Evolutionary conservation across 257 asterid genomes (phyloP).

Genomic region (Cinchona pubescens): DNA sequence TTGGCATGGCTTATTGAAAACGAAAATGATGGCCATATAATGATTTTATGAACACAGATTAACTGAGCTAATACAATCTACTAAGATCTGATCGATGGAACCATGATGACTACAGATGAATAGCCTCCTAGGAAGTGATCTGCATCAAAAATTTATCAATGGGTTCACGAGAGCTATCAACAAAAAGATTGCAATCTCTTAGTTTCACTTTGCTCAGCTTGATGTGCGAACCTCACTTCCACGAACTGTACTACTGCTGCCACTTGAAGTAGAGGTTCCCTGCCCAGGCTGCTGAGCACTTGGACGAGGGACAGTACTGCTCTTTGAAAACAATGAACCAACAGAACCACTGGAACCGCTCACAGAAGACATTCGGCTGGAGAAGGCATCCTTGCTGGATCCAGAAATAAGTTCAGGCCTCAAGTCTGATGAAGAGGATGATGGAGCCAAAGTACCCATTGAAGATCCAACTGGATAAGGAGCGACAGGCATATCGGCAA

Average conservation of each 20-base stretch:
- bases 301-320: constrained; percentile 15
- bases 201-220: constrained; percentile 35
- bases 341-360: constrained; percentile 28
- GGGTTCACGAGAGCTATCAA: constrained; percentile 24
- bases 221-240: constrained; percentile 56
- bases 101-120: constrained; percentile 31
- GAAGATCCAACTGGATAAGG: constrained; percentile 87
- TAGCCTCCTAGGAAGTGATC: constrained; percentile 31
- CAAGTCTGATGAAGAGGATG: constrained; percentile 38
- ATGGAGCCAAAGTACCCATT: constrained; percentile 63
- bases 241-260: constrained; percentile 25
- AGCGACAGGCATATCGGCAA: constrained; percentile 87
- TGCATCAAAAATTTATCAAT: constrained; percentile 39
- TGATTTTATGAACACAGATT: constrained; percentile 47
- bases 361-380: constrained; percentile 32
- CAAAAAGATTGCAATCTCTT: constrained; percentile 19
- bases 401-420: constrained; percentile 39
- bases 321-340: constrained; percentile 24
- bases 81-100: constrained; percentile 35
- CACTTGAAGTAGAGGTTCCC: constrained; percentile 22
- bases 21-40: constrained; percentile 37
- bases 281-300: constrained; percentile 19
- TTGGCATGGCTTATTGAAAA: constrained; percentile 39
- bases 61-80: constrained; percentile 37
- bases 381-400: constrained; percentile 26